Evolutionary conservation across 1,284 basidiomycete genomes (phyloP).

Genomic region (Kwoniella shivajii): DNA sequence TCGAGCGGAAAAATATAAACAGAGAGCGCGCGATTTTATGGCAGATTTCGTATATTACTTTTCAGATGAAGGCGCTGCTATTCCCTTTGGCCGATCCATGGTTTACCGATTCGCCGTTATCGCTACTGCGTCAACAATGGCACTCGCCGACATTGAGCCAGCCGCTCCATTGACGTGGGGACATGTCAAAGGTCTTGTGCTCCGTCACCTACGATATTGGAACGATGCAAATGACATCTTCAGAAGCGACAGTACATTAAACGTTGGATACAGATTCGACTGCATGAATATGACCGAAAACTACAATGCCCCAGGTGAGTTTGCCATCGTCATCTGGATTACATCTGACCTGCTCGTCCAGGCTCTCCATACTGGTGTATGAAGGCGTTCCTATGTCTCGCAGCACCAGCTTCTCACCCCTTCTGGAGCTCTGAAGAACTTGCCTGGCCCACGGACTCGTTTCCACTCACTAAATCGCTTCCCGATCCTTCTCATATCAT

Average conservation of each 20-base stretch:
- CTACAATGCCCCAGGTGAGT: slow-evolving; percentile 70
- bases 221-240: slow-evolving; percentile 59
- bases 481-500: slow-evolving; percentile 70
- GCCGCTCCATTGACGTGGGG: slow-evolving; percentile 70
- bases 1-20: slow-evolving; percentile 65
- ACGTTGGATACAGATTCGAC: slow-evolving; percentile 72
- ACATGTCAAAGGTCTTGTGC: slow-evolving; percentile 69
- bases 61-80: slow-evolving; percentile 70
- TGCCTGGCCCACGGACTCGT: slow-evolving; percentile 58
- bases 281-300: slow-evolving; percentile 75
- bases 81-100: slow-evolving; percentile 74
- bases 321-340: not conserved
- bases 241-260: slow-evolving; percentile 67
- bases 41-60: slow-evolving; percentile 74
- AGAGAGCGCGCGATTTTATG: slow-evolving; percentile 66
- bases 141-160: slow-evolving; percentile 68
- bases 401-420: slow-evolving; percentile 65
- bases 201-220: slow-evolving; percentile 74
- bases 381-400: slow-evolving; percentile 72
- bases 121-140: slow-evolving; percentile 72
- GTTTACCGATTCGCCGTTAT: slow-evolving; percentile 78
- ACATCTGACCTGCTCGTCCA: slow-evolving; percentile 1
- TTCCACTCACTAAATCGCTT: slow-evolving; percentile 58
- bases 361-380: slow-evolving; percentile 78
- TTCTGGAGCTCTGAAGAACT: slow-evolving; percentile 71